Percentiles rank a stretch among this genome's conserved stretches.
These are phyloP conservation scores for Xerocomellus chrysenteron DNA, from an alignment of 768 basidiomycete genomes.

Conservation along the genomic window DNA sequence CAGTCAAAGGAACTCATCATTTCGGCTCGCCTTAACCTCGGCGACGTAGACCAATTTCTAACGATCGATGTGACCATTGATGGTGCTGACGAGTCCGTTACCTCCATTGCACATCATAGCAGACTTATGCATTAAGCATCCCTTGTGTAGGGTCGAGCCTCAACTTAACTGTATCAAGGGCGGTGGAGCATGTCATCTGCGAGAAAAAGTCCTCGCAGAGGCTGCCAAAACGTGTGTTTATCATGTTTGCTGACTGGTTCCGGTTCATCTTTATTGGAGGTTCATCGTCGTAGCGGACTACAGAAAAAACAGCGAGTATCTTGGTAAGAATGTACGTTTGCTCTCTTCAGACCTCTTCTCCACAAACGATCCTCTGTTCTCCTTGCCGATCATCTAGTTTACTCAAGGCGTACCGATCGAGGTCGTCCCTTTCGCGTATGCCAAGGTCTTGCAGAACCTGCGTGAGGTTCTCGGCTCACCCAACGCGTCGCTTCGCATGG, in stretches of 20 bases:
- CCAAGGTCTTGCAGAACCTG: conserved; percentile 76
- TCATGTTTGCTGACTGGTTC: background rate
- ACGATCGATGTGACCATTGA: conserved; percentile 95
- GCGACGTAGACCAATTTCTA: conserved; percentile 88
- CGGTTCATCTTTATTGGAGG: conserved; percentile 54
- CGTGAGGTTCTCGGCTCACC: conserved; percentile 60
- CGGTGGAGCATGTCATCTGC: conserved; percentile 93
- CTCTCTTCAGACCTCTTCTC: background rate
- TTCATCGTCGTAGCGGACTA: conserved; percentile 94
- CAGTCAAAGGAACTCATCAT: conserved; percentile 97
- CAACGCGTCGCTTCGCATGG: conserved; percentile 86
- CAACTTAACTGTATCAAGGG: conserved; percentile 94
- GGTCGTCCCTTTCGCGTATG: conserved; percentile 95
- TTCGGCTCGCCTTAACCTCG: conserved; percentile 68
- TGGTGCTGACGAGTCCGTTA: conserved; percentile 89
- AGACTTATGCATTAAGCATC: background rate
- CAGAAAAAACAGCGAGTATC: conserved; percentile 82
- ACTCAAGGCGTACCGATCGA: conserved; percentile 91
- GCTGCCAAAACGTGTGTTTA: conserved; percentile 75
- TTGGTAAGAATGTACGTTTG: conserved; percentile 76
- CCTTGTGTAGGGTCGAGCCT: conserved; percentile 67
- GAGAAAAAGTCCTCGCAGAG: conserved; percentile 97
- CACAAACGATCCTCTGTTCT: background rate
- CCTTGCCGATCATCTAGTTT: conserved; percentile 49
- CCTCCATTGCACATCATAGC: background rate